Evolutionary conservation across 106 monocot genomes (phyloP).

Genomic region (Platanthera zijinensis): DNA sequence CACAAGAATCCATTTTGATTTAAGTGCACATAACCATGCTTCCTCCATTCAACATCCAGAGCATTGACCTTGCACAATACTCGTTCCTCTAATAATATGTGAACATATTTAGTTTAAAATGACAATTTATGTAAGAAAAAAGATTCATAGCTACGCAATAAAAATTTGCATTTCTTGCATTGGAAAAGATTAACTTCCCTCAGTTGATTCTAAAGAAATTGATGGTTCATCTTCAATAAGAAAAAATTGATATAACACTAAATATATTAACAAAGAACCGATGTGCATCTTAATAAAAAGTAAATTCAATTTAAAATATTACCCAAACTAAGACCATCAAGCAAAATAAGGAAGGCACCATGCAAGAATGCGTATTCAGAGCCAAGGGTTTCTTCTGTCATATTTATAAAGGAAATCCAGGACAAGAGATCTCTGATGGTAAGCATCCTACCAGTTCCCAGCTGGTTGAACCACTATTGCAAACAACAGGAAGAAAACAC

Average conservation of each 20-base stretch:
- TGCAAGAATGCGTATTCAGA: constrained; percentile 60
- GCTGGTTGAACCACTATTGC: constrained; percentile 75
- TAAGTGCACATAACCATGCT: too few relatives aligned
- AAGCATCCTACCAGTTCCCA: constrained; percentile 66
- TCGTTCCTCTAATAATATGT: too few relatives aligned
- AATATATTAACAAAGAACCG: not conserved
- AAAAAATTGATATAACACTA: not conserved
- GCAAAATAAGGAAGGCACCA: constrained; percentile 81
- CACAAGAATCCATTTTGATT: too few relatives aligned
- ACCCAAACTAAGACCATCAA: constrained; percentile 94
- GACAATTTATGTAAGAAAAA: too few relatives aligned
- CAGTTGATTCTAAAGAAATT: not conserved
- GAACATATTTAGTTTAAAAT: too few relatives aligned
- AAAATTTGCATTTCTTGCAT: not conserved
- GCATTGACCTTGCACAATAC: too few relatives aligned
- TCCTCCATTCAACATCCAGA: too few relatives aligned
- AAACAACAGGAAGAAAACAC: constrained; percentile 6
- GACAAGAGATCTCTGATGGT: constrained; percentile 92
- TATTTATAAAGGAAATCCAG: constrained; percentile 82
- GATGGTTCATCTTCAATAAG: not conserved
- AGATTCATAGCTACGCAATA: not conserved
- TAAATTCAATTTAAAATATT: constrained; percentile 3
- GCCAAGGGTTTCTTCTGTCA: constrained; percentile 53
- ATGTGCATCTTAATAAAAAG: not conserved
- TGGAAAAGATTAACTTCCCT: not conserved